These are phyloP conservation scores for Chlamydomonas reinhardtii DNA, from an alignment of 163 green algal genomes.

Conservation along the genomic window DNA sequence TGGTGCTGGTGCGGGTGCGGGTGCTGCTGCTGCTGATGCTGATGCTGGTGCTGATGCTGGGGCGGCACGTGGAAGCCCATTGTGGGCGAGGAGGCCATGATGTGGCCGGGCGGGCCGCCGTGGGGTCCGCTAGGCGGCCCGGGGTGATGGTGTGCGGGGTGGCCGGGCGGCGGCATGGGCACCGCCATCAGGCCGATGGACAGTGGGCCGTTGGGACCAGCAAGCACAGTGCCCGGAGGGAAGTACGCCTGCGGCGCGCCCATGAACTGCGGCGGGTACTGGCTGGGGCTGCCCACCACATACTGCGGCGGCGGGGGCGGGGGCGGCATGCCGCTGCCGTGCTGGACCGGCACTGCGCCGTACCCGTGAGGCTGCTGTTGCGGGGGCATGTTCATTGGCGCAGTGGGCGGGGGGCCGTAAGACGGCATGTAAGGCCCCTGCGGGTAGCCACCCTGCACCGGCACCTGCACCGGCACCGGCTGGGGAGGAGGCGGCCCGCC, in stretches of 20 bases:
- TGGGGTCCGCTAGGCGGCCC: not conserved
- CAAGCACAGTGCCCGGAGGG: constrained; percentile 14
- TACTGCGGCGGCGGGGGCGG: constrained; percentile 16
- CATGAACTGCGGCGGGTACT: constrained; percentile 22
- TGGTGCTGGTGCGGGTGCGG: not conserved
- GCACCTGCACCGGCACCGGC: constrained; percentile 28
- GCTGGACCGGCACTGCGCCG: not conserved
- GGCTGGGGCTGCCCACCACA: constrained; percentile 36
- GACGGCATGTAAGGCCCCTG: constrained; percentile 19
- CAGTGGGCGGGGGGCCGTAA: not conserved
- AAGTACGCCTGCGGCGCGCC: not conserved
- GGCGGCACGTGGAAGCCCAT: constrained; percentile 36
- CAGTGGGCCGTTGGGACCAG: not conserved
- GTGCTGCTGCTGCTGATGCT: constrained; percentile 19
- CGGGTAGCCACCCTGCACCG: constrained; percentile 1
- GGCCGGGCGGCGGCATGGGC: constrained; percentile 1
- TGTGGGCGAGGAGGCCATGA: not conserved
- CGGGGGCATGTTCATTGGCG: constrained; percentile 14
- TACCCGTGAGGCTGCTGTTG: constrained; percentile 19
- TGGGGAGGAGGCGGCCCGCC: not conserved
- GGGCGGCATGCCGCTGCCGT: not conserved
- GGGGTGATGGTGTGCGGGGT: constrained; percentile 20
- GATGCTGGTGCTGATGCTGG: constrained; percentile 18
- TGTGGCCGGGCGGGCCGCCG: not conserved
- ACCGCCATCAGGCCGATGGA: not conserved